Evolutionary conservation across 75 land plant species (phyloP).

Genomic region (Pinus tabuliformis): DNA sequence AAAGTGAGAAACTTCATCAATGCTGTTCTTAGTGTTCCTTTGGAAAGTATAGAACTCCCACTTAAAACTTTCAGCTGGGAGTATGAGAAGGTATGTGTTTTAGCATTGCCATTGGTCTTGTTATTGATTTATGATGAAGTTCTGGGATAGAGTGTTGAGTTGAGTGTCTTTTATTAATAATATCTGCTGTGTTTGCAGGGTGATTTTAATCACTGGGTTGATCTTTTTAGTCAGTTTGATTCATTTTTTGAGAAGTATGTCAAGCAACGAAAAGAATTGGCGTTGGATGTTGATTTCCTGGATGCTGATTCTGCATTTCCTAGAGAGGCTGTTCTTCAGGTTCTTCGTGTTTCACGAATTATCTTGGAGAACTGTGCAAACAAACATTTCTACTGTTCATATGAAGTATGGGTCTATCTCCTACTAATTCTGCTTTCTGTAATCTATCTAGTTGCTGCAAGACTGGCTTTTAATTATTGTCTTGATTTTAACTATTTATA

Average conservation of each 20-base stretch:
- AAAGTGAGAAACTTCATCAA: conserved; percentile 67
- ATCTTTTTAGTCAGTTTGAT: conserved; percentile 89
- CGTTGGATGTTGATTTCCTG: conserved; percentile 64
- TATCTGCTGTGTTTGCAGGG: conserved; percentile 58
- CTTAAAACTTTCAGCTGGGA: conserved; percentile 75
- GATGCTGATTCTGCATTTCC: conserved; percentile 68
- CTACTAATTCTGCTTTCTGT: background rate
- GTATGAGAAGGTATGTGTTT: conserved; percentile 74
- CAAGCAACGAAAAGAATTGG: conserved; percentile 81
- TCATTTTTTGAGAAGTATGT: conserved; percentile 78
- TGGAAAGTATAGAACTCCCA: conserved; percentile 72
- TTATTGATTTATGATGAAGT: background rate
- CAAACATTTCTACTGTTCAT: conserved; percentile 76
- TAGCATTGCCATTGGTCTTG: background rate
- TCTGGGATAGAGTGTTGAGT: conserved; percentile 4
- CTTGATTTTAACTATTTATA: too few relatives aligned
- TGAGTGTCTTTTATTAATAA: background rate
- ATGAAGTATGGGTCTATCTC: conserved; percentile 54
- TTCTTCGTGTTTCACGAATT: conserved; percentile 78
- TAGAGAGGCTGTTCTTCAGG: conserved; percentile 78
- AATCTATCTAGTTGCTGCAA: background rate
- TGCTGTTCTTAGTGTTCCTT: conserved; percentile 58
- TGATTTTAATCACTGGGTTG: conserved; percentile 98
- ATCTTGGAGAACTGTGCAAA: conserved; percentile 90
- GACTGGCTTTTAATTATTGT: background rate